Evolutionary conservation across 768 basidiomycete species (phyloP), one percentile per base, ranked within the genome.

Genomic region (Boletus speciosus): DNA sequence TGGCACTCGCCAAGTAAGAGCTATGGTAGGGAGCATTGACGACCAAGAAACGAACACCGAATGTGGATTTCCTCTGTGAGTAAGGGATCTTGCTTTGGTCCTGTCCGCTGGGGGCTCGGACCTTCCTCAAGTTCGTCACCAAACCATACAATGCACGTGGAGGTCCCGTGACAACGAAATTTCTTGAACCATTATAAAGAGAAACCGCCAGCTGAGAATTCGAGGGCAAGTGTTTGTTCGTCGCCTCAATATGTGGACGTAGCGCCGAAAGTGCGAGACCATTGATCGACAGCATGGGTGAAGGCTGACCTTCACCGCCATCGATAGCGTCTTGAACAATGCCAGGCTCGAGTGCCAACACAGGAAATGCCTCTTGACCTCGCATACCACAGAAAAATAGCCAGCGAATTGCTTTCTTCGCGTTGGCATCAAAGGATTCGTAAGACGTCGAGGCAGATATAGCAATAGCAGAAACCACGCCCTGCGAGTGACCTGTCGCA

Each of bases 1-100:
- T 83, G 1, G 84, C 88, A 29, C 81, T 85, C 16, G 67, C 66
- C 51, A 99, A 77, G 72, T 98, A 96, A 19, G 77, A 75, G 71
- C 93, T 95, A 78, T 99, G 97, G 74, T 94, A 99, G 1, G 97
- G 97, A 2, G 94, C 96, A 49, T 85, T 88, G 65, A 99, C 89
- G n/a, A 92, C 88, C 64, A 99, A 76, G 79, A 98, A 99, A 42
- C 97, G 86, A 45, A 90, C 82, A 40, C 84, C 88, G 72, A 99
- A 98, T 6, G 92, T 89, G 6, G 90, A 86, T 73, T 96, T 96
- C 62, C 97, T 83, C 76, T 98, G 93, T 8, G 93, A 96, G 76
- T 87, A 96, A 10, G 94, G 90, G 3, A 83, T 77, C 75, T 97
- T 97, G 81, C 87, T 91, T 73, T 99, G 97, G 62, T 99, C 97